phyloP scores from a whole-genome alignment of 495 filamentous ascomycete species.

The Articulospora tetracladia region DNA sequence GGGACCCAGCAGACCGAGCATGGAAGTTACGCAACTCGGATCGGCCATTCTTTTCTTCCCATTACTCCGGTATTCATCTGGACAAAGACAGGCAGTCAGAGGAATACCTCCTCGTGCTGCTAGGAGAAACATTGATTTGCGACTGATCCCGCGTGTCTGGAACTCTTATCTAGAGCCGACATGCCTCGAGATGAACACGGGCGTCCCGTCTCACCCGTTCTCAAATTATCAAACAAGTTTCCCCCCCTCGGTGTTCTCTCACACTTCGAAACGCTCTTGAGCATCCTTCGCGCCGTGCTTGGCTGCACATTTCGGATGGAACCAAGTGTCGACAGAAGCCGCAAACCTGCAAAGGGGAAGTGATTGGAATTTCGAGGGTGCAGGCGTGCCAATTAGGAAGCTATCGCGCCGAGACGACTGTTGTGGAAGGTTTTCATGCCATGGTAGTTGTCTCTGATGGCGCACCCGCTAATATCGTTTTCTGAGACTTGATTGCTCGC shows the following conservation, averaged over 20 bases:
- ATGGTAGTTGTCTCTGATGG: neutral
- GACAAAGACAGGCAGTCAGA: neutral
- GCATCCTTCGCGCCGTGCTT: conserved; percentile 11
- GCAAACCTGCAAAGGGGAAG: neutral
- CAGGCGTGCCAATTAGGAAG: neutral
- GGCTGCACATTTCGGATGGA: neutral
- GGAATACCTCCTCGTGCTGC: neutral
- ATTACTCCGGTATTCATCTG: neutral
- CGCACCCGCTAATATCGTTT: neutral
- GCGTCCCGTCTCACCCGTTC: neutral
- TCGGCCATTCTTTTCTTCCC: neutral
- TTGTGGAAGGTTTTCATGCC: neutral
- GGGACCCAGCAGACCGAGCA: neutral
- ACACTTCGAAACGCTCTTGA: conserved; percentile 3
- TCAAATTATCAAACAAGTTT: conserved; percentile 2
- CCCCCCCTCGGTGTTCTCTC: neutral
- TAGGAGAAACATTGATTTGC: neutral
- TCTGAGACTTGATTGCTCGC: neutral
- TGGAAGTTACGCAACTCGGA: neutral
- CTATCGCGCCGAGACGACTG: neutral
- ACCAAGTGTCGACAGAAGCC: neutral
- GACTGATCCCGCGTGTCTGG: neutral
- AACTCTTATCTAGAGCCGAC: neutral
- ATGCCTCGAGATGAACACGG: neutral
- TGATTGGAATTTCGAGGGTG: neutral